These are phyloP conservation scores for Leccinum imitatum DNA, from an alignment of 768 basidiomycete species.

Conservation along the genomic window DNA sequence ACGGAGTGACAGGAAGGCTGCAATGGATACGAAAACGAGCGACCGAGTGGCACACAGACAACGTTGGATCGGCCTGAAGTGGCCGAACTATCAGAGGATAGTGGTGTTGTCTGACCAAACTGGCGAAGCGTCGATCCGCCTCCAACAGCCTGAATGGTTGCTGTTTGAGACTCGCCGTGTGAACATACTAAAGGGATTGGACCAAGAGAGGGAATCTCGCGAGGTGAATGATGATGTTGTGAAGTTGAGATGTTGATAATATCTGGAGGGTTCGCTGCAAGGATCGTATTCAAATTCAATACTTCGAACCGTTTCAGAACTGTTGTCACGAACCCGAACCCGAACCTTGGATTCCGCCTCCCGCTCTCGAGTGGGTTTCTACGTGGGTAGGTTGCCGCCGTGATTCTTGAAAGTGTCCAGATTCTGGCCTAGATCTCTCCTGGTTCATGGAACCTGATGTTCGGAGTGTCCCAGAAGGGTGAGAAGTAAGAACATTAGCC, in stretches of 20 bases:
- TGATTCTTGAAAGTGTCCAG: conserved; percentile 4
- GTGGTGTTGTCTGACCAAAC: neutral
- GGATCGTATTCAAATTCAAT: conserved; percentile 2
- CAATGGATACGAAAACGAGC: neutral
- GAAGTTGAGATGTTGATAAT: conserved; percentile 3
- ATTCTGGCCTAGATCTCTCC: conserved; percentile 3
- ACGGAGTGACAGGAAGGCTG: neutral
- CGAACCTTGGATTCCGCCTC: conserved; percentile 18
- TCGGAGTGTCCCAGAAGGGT: conserved; percentile 6
- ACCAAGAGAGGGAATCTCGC: neutral
- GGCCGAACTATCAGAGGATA: neutral
- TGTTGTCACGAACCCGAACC: conserved; percentile 11
- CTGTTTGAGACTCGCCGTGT: conserved; percentile 2
- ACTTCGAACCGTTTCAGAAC: conserved; percentile 1
- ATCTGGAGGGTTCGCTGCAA: conserved; percentile 1
- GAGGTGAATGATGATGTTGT: neutral
- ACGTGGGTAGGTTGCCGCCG: conserved; percentile 9
- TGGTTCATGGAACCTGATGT: conserved; percentile 1
- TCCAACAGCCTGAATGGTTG: neutral
- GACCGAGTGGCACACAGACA: neutral
- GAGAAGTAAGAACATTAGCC: neutral
- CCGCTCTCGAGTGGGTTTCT: neutral
- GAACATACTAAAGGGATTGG: conserved; percentile 7
- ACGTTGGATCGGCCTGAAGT: conserved; percentile 2
- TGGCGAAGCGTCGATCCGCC: conserved; percentile 1